A percentile compares a stretch with the other conserved stretches of the same genome.
These are phyloP conservation scores for Globisporangium cylindrosporum DNA, from an alignment of 352 stramenopile species.

Conservation along the genomic window DNA sequence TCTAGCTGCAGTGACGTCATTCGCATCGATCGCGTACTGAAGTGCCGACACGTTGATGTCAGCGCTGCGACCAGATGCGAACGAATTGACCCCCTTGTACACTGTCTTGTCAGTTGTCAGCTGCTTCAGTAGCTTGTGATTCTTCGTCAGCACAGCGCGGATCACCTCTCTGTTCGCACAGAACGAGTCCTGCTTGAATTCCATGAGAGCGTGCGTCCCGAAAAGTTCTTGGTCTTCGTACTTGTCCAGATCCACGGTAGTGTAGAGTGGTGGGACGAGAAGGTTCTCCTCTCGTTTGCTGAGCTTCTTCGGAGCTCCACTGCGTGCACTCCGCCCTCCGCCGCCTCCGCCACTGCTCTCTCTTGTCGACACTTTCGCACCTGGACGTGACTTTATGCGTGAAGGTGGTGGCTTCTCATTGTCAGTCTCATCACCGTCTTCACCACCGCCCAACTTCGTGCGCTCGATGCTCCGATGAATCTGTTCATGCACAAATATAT, in stretches of 20 bases:
- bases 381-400: constrained; percentile 24
- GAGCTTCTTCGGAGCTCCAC: constrained; percentile 22
- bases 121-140: constrained; percentile 69
- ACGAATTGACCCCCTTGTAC: constrained; percentile 51
- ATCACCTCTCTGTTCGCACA: constrained; percentile 63
- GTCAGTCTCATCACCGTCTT: constrained; percentile 42
- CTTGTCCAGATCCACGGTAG: constrained; percentile 40
- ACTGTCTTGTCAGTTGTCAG: constrained; percentile 45
- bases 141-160: constrained; percentile 63
- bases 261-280: constrained; percentile 51
- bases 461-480: constrained; percentile 38
- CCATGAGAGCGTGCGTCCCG: constrained; percentile 38
- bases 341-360: constrained; percentile 7
- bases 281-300: constrained; percentile 36
- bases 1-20: constrained; percentile 46
- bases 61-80: constrained; percentile 38
- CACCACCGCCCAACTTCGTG: constrained; percentile 27
- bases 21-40: constrained; percentile 59
- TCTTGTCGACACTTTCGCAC: constrained; percentile 6
- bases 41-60: constrained; percentile 48
- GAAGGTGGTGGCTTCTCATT: constrained; percentile 52
- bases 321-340: constrained; percentile 9
- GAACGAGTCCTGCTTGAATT: constrained; percentile 45
- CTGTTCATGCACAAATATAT: not conserved
- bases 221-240: constrained; percentile 60